Percentiles rank a stretch among this genome's conserved stretches.
Conservation (phyloP, 2,329 filamentous ascomycete species). For the Ceratocystis alfenasii region DNA sequence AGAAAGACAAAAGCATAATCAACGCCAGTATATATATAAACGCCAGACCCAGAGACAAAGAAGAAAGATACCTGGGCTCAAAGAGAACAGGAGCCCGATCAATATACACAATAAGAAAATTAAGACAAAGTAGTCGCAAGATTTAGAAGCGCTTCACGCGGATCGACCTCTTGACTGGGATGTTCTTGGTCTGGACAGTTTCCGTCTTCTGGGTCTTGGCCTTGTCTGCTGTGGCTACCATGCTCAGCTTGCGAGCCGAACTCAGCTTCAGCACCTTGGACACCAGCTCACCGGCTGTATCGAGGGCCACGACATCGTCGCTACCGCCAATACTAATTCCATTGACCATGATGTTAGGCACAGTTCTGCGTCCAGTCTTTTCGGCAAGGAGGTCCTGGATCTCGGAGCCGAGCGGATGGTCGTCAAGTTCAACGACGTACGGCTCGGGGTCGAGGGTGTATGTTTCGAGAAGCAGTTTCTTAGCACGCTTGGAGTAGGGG, state of each 20-base stretch:
- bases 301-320: conserved; percentile 68
- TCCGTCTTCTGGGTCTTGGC: conserved; percentile 4
- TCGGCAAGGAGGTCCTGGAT: conserved; percentile 61
- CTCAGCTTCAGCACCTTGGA: conserved; percentile 62
- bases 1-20: neutral
- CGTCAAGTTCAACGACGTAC: conserved; percentile 81
- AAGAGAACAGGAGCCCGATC: neutral
- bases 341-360: conserved; percentile 84
- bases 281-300: conserved; percentile 53
- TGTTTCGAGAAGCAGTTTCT: conserved; percentile 68
- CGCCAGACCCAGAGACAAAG: conserved; percentile 10
- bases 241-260: conserved; percentile 32
- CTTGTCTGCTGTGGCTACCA: conserved; percentile 16
- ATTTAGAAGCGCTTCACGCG: conserved; percentile 10
- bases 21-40: conserved; percentile 10
- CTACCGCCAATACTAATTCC: conserved; percentile 82
- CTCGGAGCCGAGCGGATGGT: conserved; percentile 58
- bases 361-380: conserved; percentile 69
- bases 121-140: neutral
- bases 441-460: conserved; percentile 75
- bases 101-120: conserved; percentile 12
- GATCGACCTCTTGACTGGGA: conserved; percentile 6
- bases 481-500: conserved; percentile 73
- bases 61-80: neutral
- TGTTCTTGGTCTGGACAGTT: conserved; percentile 13